Conservation (phyloP, 768 basidiomycete genomes). For the Lactarius indigo region DNA sequence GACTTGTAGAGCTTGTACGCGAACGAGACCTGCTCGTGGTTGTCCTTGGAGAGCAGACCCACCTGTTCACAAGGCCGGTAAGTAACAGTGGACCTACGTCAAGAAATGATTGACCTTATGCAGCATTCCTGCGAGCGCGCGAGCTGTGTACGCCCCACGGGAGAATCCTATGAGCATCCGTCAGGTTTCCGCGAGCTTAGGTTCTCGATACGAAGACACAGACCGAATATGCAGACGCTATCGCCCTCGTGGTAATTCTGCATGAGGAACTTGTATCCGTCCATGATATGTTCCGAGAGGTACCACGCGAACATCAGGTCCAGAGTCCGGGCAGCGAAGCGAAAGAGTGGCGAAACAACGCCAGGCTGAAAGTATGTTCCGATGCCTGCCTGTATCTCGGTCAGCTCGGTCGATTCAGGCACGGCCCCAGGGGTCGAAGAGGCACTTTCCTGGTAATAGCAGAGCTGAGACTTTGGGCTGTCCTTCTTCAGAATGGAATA, state of each 20-base stretch:
- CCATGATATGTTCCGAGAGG: conserved; percentile 36
- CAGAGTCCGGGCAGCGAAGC: neutral
- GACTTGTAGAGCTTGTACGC: conserved; percentile 71
- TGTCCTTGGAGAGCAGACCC: conserved; percentile 67
- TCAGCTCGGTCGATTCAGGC: neutral
- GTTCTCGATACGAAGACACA: conserved; percentile 17
- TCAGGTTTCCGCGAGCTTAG: neutral
- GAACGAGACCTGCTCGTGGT: conserved; percentile 65
- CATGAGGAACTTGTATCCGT: conserved; percentile 77
- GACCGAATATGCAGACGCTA: conserved; percentile 71
- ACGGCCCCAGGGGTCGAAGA: neutral
- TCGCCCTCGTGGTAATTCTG: conserved; percentile 68
- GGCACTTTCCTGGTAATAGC: conserved; percentile 14
- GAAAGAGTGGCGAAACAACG: conserved; percentile 12
- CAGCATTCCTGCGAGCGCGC: conserved; percentile 75
- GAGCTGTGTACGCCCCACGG: conserved; percentile 59
- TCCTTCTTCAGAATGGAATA: conserved; percentile 66
- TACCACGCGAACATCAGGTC: conserved; percentile 15
- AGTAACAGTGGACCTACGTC: neutral
- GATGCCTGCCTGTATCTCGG: conserved; percentile 3
- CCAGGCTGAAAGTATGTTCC: conserved; percentile 17
- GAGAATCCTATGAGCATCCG: conserved; percentile 58
- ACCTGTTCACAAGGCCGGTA: conserved; percentile 40
- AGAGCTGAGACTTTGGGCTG: conserved; percentile 26
- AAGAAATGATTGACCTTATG: conserved; percentile 48